Percentiles rank a stretch among this genome's conserved stretches.
phyloP scores from a whole-genome alignment of 176 grass and related monocot genomes.

The Eleusine coracana region DNA sequence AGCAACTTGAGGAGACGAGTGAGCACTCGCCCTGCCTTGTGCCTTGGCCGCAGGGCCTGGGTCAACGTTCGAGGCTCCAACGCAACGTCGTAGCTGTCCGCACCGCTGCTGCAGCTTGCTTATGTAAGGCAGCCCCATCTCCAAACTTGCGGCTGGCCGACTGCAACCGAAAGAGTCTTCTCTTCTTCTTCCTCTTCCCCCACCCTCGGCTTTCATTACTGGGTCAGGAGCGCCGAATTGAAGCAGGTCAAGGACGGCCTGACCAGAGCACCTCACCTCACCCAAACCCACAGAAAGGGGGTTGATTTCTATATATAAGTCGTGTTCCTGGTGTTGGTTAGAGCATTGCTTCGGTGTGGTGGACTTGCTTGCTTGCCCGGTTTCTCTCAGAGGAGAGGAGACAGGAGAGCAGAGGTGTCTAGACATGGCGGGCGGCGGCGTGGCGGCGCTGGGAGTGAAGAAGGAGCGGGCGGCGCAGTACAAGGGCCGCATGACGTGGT shows the following conservation, averaged over 20 bases:
- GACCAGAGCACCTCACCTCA: neutral
- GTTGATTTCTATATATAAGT: neutral
- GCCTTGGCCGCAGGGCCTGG: neutral
- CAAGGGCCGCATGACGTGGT: conserved; percentile 78
- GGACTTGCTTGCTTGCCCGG: neutral
- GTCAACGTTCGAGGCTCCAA: neutral
- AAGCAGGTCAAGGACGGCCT: neutral
- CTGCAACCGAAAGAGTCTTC: neutral
- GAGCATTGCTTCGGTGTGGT: conserved; percentile 38
- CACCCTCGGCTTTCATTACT: neutral
- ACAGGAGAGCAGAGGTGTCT: too few species aligned
- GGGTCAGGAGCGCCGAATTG: too few species aligned
- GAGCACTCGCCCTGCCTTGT: neutral
- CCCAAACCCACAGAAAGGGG: neutral
- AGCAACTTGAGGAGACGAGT: neutral
- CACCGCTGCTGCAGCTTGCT: neutral
- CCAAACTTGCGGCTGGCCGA: neutral
- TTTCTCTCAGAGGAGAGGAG: neutral
- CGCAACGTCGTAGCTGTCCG: neutral
- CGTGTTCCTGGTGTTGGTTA: neutral
- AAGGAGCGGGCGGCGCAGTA: conserved; percentile 86
- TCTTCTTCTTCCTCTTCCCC: neutral
- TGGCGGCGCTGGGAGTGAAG: conserved; percentile 64
- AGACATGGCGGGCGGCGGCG: conserved; percentile 64
- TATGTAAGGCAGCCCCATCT: neutral